Base-by-base conservation (phyloP, 2,329 filamentous ascomycete genomes). In the Monilinia polystroma region DNA sequence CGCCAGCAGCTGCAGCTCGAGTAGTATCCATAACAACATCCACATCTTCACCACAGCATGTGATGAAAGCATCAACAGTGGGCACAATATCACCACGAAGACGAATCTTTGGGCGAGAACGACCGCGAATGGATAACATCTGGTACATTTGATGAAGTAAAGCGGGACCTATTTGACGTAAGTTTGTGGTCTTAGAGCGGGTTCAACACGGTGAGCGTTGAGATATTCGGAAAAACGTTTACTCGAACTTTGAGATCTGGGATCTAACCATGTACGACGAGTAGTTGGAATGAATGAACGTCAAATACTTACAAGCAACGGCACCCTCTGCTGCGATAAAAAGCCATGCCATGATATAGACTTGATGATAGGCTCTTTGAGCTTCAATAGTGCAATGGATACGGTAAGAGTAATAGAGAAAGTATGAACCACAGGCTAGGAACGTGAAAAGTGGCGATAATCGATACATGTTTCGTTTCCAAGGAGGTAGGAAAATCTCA, bases 141-240 rank as follows among this genome's bases (percentile, higher is more conserved):
- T 83, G 85, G 83, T 83, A 86, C 49, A 81, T 77, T 71, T 85
- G 84, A 77, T 87, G 84, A 78, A 85, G 80, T 47, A 86, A 75
- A 4, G 82, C 80, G 7, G 84, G 85, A 63, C 85, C 79, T 73
- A 52, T 56, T 38, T 4, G 4, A 29, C n/a, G 23, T 70, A 43
- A 70, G 68, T 47, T 18, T 53, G 38, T 6, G 49, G 8, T 18
- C 49, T 35, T 29, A 26, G 45, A 38, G 23, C 38, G 26, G 41
- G 5, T 14, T 16, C 1, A 52, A 52, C 26, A 55, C 12, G 53
- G 4, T 10, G 43, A 20, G 20, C 20, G 35, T 26, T 14, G 29
- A 11, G n/a, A 65, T 41, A 52, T 29, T 45, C 55, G 16, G 29
- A 29, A 47, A n/a, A 20, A n/a, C 32, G 4, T 51, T n/a, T 29